phyloP scores from a whole-genome alignment of 139 green algal species.

The Ettlia oleoabundans region DNA sequence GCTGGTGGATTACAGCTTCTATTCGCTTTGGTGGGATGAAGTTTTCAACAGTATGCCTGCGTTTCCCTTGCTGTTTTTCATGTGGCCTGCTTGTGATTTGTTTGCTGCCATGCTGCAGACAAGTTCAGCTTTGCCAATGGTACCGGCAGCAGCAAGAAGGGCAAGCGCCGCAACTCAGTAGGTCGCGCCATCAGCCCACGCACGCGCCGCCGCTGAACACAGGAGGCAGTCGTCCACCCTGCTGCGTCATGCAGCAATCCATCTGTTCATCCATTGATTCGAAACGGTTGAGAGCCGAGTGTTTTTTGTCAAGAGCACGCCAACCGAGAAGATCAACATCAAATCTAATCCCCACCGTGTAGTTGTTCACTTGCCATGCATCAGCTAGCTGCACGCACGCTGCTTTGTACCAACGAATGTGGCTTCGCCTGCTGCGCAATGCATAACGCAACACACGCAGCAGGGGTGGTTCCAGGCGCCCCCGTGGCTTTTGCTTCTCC shows the following conservation, averaged over 20 bases:
- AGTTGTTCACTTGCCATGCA: too few relatives aligned
- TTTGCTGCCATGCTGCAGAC: background rate
- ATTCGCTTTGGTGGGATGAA: background rate
- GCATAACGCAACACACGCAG: background rate
- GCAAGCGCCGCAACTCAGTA: conserved; percentile 34
- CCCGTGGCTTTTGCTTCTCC: background rate
- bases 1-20: background rate
- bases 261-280: too few relatives aligned
- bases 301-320: background rate
- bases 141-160: conserved; percentile 33
- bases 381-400: background rate
- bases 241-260: background rate
- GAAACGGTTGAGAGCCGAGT: too few relatives aligned
- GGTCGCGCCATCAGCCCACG: conserved; percentile 7
- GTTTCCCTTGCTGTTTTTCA: background rate
- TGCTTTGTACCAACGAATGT: background rate
- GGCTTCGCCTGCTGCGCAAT: background rate
- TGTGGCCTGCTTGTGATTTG: background rate
- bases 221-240: background rate
- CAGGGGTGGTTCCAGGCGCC: background rate
- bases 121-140: conserved; percentile 45
- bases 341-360: too few relatives aligned
- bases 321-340: background rate
- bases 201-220: conserved; percentile 23
- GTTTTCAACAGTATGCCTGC: background rate